Percentiles rank a stretch among this genome's conserved stretches.
Evolutionary conservation across 306 rosid species (phyloP).

Genomic region (Corylus heterophylla): DNA sequence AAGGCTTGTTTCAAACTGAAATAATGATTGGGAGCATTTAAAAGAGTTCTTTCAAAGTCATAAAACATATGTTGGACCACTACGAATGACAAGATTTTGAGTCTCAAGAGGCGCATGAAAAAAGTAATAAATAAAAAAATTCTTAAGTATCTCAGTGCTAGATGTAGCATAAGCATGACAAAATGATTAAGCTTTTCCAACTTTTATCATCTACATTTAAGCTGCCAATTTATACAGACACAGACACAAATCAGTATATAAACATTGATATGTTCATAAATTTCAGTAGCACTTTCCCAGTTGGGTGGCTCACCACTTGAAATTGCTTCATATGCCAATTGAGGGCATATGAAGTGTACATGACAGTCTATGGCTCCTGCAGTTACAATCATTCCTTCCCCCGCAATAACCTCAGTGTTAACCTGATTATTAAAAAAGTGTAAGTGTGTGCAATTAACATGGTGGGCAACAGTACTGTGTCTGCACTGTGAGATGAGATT

Average conservation of each 20-base stretch:
- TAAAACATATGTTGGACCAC: neutral
- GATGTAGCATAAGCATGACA: conserved; percentile 11
- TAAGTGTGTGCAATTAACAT: conserved; percentile 20
- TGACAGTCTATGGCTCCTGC: conserved; percentile 96
- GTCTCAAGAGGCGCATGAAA: conserved; percentile 1
- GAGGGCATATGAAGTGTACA: conserved; percentile 96
- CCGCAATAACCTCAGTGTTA: conserved; percentile 90
- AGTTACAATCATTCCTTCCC: conserved; percentile 81
- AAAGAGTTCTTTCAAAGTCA: no score
- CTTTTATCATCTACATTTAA: conserved; percentile 8
- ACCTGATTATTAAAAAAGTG: conserved; percentile 48
- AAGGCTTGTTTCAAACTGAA: neutral
- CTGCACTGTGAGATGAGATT: conserved; percentile 26
- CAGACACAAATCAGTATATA: neutral
- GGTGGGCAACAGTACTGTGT: conserved; percentile 1
- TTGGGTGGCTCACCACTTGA: conserved; percentile 68
- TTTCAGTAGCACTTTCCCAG: conserved; percentile 1
- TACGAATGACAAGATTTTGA: neutral
- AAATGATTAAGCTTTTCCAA: conserved; percentile 9
- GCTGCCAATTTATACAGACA: neutral
- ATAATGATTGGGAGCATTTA: neutral
- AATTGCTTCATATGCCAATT: conserved; percentile 72
- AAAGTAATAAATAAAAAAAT: conserved; percentile 6
- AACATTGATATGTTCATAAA: neutral
- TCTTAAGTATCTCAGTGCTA: neutral